Percentiles rank a stretch among this genome's conserved stretches.
Evolutionary conservation across 139 green algal genomes (phyloP).

Genomic region (Deuterostichococcus epilithicus): DNA sequence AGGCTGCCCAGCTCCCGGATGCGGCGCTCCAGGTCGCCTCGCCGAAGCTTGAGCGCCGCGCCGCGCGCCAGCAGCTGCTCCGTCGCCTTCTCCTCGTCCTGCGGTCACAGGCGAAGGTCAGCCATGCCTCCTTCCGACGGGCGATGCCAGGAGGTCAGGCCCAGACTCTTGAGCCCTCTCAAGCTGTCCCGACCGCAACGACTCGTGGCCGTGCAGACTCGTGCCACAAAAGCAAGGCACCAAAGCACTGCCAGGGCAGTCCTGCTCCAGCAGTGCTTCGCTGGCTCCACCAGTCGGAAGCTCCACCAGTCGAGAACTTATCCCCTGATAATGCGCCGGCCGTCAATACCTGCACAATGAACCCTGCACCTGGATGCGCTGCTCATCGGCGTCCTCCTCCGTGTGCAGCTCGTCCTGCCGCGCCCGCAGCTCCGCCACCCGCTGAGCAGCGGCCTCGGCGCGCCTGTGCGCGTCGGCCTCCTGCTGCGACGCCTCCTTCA

Average conservation of each 20-base stretch:
- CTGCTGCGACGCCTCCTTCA: background rate
- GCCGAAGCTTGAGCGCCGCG: conserved; percentile 37
- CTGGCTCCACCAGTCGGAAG: too few relatives aligned
- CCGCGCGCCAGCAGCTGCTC: conserved; percentile 59
- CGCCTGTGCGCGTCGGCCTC: conserved; percentile 20
- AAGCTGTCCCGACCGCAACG: too few relatives aligned
- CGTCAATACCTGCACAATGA: background rate
- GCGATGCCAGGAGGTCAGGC: background rate
- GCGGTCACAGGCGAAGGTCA: background rate
- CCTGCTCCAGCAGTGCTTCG: too few relatives aligned
- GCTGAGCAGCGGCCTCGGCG: conserved; percentile 6
- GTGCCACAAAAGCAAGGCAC: too few relatives aligned
- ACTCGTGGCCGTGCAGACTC: too few relatives aligned
- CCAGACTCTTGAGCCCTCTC: too few relatives aligned
- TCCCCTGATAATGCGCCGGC: too few relatives aligned
- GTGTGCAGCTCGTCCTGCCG: conserved; percentile 43
- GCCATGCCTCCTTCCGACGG: background rate
- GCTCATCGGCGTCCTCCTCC: conserved; percentile 20
- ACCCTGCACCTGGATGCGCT: conserved; percentile 9
- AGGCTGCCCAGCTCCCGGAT: conserved; percentile 91
- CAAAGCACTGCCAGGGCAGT: too few relatives aligned
- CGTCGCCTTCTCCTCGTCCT: conserved; percentile 40
- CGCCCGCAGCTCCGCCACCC: conserved; percentile 29
- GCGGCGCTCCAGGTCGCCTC: conserved; percentile 68
- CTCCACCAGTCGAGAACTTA: too few relatives aligned